Base-by-base conservation (phyloP, 306 rosid species). In the Canavalia gladiata region DNA sequence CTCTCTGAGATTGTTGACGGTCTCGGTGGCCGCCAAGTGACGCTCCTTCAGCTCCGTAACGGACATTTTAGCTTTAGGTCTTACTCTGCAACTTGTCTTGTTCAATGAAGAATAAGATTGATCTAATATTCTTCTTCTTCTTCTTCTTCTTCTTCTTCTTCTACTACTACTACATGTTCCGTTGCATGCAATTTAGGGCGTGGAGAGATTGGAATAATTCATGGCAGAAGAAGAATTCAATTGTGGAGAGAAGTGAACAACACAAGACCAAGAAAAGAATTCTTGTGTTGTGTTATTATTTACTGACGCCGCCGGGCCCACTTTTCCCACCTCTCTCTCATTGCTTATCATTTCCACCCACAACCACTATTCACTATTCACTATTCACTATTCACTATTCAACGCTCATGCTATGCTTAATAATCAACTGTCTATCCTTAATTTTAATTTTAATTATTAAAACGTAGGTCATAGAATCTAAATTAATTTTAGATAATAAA, bases 11-110 rank as follows among this genome's bases (percentile, higher is more conserved):
- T 80, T 82, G 86, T 93, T 93, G 34, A 93, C 97, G 5, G 90
- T 93, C 86, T 95, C 97, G 11, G 82, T 89, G 0, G 99, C 95
- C 37, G 88, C 87, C 77, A 76, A 84, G 87, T 91, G 99, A 78
- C 99, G 94, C 83, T 95, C 97, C 72, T 93, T 93, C 31, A 95
- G 90, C 89, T 95, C 99, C 68, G 94, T 81, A 78, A 90, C 97
- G 29, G 97, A 93, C 99, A 95, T 95, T 68, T 71, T 74, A 47
- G 39, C 39, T 28, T 78, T 46, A 79, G 76, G 58, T 72, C 56
- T 58, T 33, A 2, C 11, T 1, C 5, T 11, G 1, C 55, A 69
- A 30, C 43, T 69, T 13, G 33, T 37, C 8, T 35, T 3, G n/a
- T 64, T 37, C 50, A 82, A 47, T 73, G 35, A 43, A 47, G 4